Evolutionary conservation across 495 filamentous ascomycete genomes (phyloP).

Genomic region (Terfezia claveryi): DNA sequence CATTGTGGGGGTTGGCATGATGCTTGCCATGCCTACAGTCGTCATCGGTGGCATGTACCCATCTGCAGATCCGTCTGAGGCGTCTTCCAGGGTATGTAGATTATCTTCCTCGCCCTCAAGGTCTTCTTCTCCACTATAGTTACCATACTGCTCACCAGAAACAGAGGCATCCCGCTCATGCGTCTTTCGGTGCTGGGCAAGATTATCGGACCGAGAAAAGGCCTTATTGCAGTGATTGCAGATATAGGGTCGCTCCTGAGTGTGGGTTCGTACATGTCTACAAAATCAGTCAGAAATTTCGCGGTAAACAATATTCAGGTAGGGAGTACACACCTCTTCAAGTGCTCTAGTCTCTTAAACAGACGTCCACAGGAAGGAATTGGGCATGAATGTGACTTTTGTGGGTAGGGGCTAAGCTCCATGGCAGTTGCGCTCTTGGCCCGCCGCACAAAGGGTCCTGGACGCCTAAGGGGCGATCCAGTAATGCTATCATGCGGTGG

Average conservation of each 20-base stretch:
- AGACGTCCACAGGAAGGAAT: slow-evolving; percentile 92
- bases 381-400: slow-evolving; percentile 96
- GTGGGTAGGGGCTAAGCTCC: slow-evolving; percentile 88
- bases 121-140: slow-evolving; percentile 52
- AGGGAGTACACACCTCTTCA: slow-evolving; percentile 64
- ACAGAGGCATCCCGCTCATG: slow-evolving; percentile 58
- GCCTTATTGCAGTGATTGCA: slow-evolving; percentile 96
- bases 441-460: slow-evolving; percentile 54
- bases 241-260: slow-evolving; percentile 93
- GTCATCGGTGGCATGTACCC: not conserved
- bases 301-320: slow-evolving; percentile 30
- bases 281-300: slow-evolving; percentile 33
- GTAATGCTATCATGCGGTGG: slow-evolving; percentile 25
- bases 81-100: slow-evolving; percentile 4
- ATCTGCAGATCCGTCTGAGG: not conserved
- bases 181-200: slow-evolving; percentile 95
- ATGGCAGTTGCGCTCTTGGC: slow-evolving; percentile 89
- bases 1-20: not conserved
- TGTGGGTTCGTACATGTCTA: slow-evolving; percentile 97
- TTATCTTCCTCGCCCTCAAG: slow-evolving; percentile 32
- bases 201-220: slow-evolving; percentile 93
- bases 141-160: slow-evolving; percentile 39
- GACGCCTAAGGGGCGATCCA: slow-evolving; percentile 41
- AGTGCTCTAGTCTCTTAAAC: slow-evolving; percentile 96
- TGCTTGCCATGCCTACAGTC: not conserved